Conservation (phyloP, 768 basidiomycete genomes). For the Hericium alpestre region DNA sequence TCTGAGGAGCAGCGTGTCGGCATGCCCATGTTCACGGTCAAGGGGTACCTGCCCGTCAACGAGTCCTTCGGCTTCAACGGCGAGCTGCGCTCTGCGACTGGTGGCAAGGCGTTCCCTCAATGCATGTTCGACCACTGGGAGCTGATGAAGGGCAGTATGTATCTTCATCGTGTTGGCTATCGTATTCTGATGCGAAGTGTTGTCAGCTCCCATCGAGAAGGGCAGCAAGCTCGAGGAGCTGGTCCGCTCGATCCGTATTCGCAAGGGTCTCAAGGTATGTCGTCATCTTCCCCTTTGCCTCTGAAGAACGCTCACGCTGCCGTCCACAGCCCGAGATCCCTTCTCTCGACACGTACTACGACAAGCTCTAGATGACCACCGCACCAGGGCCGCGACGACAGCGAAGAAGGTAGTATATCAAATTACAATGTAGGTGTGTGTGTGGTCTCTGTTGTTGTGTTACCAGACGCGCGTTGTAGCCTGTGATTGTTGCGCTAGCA, state of each 20-base stretch:
- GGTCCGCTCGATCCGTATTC: slow-evolving; percentile 68
- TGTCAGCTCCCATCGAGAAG: slow-evolving; percentile 70
- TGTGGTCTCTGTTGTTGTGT: not conserved
- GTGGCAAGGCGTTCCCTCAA: slow-evolving; percentile 98
- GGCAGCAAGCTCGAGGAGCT: slow-evolving; percentile 86
- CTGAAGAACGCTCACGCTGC: slow-evolving; percentile 10
- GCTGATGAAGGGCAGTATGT: slow-evolving; percentile 69
- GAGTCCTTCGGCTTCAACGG: slow-evolving; percentile 98
- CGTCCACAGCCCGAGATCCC: slow-evolving; percentile 71
- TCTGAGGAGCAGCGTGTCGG: slow-evolving; percentile 93
- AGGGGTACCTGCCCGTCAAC: slow-evolving; percentile 86
- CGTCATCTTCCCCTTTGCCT: not conserved
- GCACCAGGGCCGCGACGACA: not conserved
- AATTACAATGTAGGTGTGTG: no score
- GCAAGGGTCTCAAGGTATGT: slow-evolving; percentile 90
- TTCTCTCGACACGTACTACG: slow-evolving; percentile 81
- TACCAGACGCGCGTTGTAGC: not conserved
- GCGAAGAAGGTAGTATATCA: no score
- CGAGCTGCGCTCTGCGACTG: slow-evolving; percentile 83
- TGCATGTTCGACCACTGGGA: slow-evolving; percentile 91
- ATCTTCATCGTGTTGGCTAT: not conserved
- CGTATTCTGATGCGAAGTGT: not conserved
- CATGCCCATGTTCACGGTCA: slow-evolving; percentile 99
- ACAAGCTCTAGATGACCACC: slow-evolving; percentile 57
- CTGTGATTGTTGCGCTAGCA: no score